These are phyloP conservation scores for Xylariaceae sp. DNA, from an alignment of 2,329 filamentous ascomycete species.

Conservation along the genomic window DNA sequence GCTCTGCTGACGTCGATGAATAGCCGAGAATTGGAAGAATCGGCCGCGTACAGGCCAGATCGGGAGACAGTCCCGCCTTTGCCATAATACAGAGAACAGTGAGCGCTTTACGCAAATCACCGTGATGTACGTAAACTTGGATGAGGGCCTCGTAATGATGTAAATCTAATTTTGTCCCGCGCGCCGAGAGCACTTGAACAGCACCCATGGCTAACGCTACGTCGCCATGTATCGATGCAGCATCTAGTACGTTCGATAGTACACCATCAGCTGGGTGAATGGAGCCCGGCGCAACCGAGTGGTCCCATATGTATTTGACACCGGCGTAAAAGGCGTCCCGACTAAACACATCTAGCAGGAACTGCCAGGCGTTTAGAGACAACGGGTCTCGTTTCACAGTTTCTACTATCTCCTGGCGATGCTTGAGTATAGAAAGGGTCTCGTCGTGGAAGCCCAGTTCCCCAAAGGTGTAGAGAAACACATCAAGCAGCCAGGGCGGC, in stretches of 20 bases:
- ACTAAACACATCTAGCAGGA: slow-evolving; percentile 72
- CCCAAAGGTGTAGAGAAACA: slow-evolving; percentile 70
- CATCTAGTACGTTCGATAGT: slow-evolving; percentile 64
- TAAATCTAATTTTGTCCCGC: slow-evolving; percentile 53
- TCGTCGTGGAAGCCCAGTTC: slow-evolving; percentile 73
- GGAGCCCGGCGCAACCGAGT: slow-evolving; percentile 52
- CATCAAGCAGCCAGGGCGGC: slow-evolving; percentile 71
- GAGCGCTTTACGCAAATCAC: slow-evolving; percentile 63
- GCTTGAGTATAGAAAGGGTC: slow-evolving; percentile 63
- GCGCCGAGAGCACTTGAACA: slow-evolving; percentile 59
- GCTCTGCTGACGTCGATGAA: slow-evolving; percentile 42
- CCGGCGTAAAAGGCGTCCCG: slow-evolving; percentile 59
- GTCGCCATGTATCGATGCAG: slow-evolving; percentile 67
- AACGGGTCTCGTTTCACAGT: slow-evolving; percentile 16
- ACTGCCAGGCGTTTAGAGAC: slow-evolving; percentile 50
- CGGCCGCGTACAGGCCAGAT: slow-evolving; percentile 57
- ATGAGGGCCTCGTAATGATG: slow-evolving; percentile 79
- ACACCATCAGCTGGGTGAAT: slow-evolving; percentile 62
- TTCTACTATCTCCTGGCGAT: slow-evolving; percentile 42
- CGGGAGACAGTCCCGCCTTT: slow-evolving; percentile 54
- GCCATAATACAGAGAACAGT: slow-evolving; percentile 70
- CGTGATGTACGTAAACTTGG: slow-evolving; percentile 59
- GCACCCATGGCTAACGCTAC: slow-evolving; percentile 65
- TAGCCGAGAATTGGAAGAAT: slow-evolving; percentile 55
- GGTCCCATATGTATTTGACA: slow-evolving; percentile 67